phyloP scores from a whole-genome alignment of 2,329 filamentous ascomycete species.

The Ophiocordyceps sinensis region DNA sequence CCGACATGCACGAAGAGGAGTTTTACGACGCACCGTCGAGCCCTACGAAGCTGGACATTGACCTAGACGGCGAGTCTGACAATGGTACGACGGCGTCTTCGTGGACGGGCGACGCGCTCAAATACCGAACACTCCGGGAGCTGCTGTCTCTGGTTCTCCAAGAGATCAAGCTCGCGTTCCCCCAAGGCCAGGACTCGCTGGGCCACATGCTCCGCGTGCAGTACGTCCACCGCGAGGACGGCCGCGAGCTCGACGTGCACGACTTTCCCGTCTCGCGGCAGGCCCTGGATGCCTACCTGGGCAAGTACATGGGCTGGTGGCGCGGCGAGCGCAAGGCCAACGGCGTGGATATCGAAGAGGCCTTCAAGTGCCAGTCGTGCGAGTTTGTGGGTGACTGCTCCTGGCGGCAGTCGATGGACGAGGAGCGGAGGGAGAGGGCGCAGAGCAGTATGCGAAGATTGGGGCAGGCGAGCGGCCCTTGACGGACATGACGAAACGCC shows the following conservation, averaged over 20 bases:
- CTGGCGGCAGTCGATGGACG: slow-evolving; percentile 61
- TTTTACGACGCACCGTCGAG: slow-evolving; percentile 37
- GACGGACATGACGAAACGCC: too few species aligned
- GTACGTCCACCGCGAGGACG: slow-evolving; percentile 37
- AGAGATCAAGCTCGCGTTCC: slow-evolving; percentile 38
- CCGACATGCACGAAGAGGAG: slow-evolving; percentile 49
- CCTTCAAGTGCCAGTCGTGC: slow-evolving; percentile 75
- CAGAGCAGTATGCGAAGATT: slow-evolving; percentile 7
- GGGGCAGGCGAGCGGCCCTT: too few species aligned
- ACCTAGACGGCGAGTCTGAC: neutral
- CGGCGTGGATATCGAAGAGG: slow-evolving; percentile 71
- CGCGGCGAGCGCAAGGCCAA: slow-evolving; percentile 54
- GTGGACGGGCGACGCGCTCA: slow-evolving; percentile 18
- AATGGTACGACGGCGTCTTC: neutral
- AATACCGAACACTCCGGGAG: slow-evolving; percentile 32
- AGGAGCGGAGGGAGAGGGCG: slow-evolving; percentile 26
- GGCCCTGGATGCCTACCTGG: slow-evolving; percentile 51
- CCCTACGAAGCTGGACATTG: slow-evolving; percentile 6
- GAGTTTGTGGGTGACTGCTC: slow-evolving; percentile 68
- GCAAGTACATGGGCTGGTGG: slow-evolving; percentile 75
- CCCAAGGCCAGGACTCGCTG: slow-evolving; percentile 30
- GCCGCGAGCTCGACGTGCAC: slow-evolving; percentile 36
- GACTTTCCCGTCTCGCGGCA: slow-evolving; percentile 53
- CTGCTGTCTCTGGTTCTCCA: slow-evolving; percentile 29
- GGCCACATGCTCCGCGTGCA: slow-evolving; percentile 37